A percentile compares a stretch with the other conserved stretches of the same genome.
phyloP scores from a whole-genome alignment of 2,329 filamentous ascomycete species.

The Ophiostoma himal-ulmi region DNA sequence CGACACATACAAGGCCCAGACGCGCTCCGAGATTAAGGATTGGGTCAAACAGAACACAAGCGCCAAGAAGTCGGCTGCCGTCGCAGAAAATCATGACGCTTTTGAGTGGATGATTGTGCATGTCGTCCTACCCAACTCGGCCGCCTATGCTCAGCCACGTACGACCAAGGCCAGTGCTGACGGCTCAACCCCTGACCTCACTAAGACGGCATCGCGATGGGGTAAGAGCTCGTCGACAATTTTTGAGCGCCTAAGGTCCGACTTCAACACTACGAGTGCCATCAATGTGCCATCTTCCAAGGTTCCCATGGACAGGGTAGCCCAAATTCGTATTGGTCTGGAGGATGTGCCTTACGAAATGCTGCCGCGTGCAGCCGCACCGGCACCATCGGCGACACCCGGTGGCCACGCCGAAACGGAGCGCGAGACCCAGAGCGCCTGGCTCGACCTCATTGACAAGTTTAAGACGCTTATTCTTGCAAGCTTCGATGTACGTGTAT shows the following conservation, averaged over 20 bases:
- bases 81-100: constrained; percentile 89
- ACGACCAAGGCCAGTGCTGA: constrained; percentile 46
- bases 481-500: constrained; percentile 85
- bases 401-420: constrained; percentile 61
- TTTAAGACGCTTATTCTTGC: constrained; percentile 80
- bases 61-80: constrained; percentile 53
- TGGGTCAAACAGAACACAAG: constrained; percentile 79
- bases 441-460: constrained; percentile 77
- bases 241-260: constrained; percentile 79
- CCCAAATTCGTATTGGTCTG: constrained; percentile 75
- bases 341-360: constrained; percentile 62
- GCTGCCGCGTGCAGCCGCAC: constrained; percentile 57
- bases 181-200: constrained; percentile 50
- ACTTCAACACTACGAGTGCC: constrained; percentile 77
- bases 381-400: constrained; percentile 44
- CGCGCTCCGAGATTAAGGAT: constrained; percentile 73
- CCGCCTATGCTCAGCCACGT: constrained; percentile 71
- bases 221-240: constrained; percentile 58
- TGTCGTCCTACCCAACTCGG: constrained; percentile 81
- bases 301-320: constrained; percentile 66
- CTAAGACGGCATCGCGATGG: constrained; percentile 27
- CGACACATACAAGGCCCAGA: constrained; percentile 79
- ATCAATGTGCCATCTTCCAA: constrained; percentile 65
- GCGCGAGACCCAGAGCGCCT: constrained; percentile 73
- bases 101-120: constrained; percentile 95